phyloP scores from a whole-genome alignment of 768 basidiomycete species.

The Rhodosporidiobolus odoratus region DNA sequence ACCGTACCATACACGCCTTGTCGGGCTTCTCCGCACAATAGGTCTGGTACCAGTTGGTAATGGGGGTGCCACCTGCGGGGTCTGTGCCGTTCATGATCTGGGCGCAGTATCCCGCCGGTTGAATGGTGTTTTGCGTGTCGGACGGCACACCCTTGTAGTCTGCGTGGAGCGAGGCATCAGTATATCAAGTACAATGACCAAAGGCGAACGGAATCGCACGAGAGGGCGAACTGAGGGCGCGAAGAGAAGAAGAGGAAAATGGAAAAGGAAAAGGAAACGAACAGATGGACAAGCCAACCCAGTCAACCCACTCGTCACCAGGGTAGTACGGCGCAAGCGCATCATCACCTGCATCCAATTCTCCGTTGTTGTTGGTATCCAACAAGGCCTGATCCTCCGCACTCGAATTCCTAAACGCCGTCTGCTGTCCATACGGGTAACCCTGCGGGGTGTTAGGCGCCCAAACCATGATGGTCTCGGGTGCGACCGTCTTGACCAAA shows the following conservation, averaged over 20 bases:
- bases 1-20: constrained; percentile 42
- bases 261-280: neutral
- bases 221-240: no score
- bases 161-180: neutral
- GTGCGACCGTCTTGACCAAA: constrained; percentile 39
- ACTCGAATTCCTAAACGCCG: neutral
- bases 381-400: constrained; percentile 37
- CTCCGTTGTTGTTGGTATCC: constrained; percentile 42
- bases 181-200: no score
- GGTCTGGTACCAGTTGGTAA: constrained; percentile 35
- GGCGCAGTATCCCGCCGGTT: constrained; percentile 36
- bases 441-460: constrained; percentile 41
- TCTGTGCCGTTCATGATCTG: constrained; percentile 33
- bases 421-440: constrained; percentile 37
- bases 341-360: constrained; percentile 39
- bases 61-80: constrained; percentile 6
- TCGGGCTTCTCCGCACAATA: constrained; percentile 38
- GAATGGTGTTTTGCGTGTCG: constrained; percentile 33
- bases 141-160: constrained; percentile 39
- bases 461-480: constrained; percentile 42
- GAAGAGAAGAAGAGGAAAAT: no score
- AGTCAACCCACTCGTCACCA: constrained; percentile 43
- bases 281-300: constrained; percentile 43
- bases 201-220: neutral
- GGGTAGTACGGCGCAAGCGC: constrained; percentile 42